phyloP scores from a whole-genome alignment of 2,329 filamentous ascomycete genomes.

The Biscogniauxia mediterranea region DNA sequence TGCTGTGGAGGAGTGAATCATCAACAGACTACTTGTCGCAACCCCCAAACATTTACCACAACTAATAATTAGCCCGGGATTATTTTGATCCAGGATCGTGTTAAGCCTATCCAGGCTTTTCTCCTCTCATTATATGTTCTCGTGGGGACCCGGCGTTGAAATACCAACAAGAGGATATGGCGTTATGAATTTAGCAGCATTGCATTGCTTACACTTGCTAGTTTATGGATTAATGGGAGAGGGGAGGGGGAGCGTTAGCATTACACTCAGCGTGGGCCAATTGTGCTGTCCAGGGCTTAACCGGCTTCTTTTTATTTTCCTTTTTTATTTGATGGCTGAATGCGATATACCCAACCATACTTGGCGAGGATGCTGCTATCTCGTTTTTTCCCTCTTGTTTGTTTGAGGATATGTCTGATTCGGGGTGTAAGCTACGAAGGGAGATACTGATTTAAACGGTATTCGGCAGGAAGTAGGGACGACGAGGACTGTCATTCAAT shows the following conservation, averaged over 20 bases:
- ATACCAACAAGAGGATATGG: neutral
- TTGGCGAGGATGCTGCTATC: neutral
- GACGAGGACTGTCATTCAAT: too few relatives aligned
- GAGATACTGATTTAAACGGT: too few relatives aligned
- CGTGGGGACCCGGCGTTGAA: neutral
- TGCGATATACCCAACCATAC: neutral
- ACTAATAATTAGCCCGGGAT: neutral
- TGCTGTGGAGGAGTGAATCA: conserved; percentile 19
- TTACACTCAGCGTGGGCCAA: neutral
- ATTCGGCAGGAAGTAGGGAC: too few relatives aligned
- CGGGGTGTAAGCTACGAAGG: neutral
- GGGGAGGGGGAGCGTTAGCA: neutral
- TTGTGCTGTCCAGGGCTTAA: too few relatives aligned
- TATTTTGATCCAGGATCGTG: neutral
- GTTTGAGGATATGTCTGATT: neutral
- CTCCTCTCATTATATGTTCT: neutral
- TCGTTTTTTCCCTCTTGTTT: too few relatives aligned
- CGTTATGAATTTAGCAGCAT: neutral
- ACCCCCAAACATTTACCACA: neutral
- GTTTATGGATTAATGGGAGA: neutral
- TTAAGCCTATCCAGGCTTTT: neutral
- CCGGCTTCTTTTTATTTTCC: neutral
- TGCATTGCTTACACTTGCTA: neutral
- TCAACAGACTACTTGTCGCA: neutral
- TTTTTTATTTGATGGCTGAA: neutral